Evolutionary conservation across 768 basidiomycete genomes (phyloP).

Genomic region (Lentinula guzmanii): DNA sequence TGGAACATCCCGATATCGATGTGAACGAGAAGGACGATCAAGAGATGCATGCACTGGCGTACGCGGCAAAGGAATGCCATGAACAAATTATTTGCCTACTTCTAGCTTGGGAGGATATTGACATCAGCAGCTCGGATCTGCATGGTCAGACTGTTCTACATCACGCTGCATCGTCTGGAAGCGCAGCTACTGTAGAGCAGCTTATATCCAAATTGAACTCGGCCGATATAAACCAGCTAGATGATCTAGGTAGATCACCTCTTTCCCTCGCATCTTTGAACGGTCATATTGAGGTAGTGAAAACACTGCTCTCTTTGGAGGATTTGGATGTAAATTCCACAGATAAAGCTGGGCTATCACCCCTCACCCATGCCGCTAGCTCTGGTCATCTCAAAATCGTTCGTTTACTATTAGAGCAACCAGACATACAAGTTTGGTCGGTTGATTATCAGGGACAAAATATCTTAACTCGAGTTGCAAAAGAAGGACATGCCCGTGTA

Average conservation of each 20-base stretch:
- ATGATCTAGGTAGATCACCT: background rate
- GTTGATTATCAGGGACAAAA: background rate
- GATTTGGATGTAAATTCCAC: background rate
- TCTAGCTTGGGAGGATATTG: background rate
- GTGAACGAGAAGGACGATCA: background rate
- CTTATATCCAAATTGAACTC: background rate
- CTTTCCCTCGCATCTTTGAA: background rate
- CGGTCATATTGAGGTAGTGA: background rate
- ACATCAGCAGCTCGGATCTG: background rate
- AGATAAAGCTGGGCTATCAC: background rate
- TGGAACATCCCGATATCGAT: background rate
- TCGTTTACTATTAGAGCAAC: background rate
- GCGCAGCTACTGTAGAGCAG: background rate
- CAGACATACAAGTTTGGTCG: conserved; percentile 6
- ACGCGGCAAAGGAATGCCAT: background rate
- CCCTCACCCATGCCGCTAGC: background rate
- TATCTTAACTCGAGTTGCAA: background rate
- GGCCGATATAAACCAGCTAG: background rate
- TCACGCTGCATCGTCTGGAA: background rate
- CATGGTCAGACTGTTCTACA: background rate
- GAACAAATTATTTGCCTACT: background rate
- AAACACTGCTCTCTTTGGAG: background rate
- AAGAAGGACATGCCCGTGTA: background rate
- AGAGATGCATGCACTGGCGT: background rate
- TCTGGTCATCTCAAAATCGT: background rate